Evolutionary conservation across 2,329 filamentous ascomycete species (phyloP), one percentile per base, ranked within the genome.

Genomic region (Phoma sp.): DNA sequence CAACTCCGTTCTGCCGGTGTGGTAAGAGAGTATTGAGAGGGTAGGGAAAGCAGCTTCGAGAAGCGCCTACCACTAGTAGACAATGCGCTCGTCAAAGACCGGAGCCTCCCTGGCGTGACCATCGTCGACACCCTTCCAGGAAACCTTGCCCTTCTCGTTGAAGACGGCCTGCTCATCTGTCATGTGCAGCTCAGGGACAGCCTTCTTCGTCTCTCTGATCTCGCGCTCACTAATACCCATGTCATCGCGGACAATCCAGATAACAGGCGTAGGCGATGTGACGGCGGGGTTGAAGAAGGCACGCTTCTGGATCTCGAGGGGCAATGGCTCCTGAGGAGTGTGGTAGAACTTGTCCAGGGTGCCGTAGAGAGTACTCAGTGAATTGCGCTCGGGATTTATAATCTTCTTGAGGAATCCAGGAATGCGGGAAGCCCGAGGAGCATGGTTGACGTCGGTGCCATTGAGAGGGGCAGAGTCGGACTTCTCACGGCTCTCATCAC

Each of bases 191-290:
- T 65, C 73, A 0, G 71, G 71, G 4, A 74, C 67, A 22, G 70
- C 71, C 51, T 75, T 76, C 48, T 71, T 71, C 24, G 76, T 76
- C 35, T 78, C 71, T 37, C 65, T 58, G 17, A 80, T 75, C 60
- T 81, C 78, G 38, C 78, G 70, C 57, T 71, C 70, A 3, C 71
- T 74, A 9, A 80, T 74, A 3, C 79, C 78, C 66, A 77, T 71
- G 13, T 73, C 71, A 55, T 82, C 80, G 13, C 66, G 66, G 0
- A 78, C 76, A 17, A 81, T 77, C 80, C 80, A 82, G 13, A 81
- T 54, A 13, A 75, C 74, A 2, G 79, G 78, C 1, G 74, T 76
- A 43, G 76, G 73, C 15, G 70, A 73, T 0, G 73, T 79, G 32
- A 82, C 71, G 0, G 76, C 76, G 2, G 79, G 79, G 43, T 78